Base-by-base conservation (phyloP, 2,329 filamentous ascomycete species). In the Neopestalotiopsis sp. region DNA sequence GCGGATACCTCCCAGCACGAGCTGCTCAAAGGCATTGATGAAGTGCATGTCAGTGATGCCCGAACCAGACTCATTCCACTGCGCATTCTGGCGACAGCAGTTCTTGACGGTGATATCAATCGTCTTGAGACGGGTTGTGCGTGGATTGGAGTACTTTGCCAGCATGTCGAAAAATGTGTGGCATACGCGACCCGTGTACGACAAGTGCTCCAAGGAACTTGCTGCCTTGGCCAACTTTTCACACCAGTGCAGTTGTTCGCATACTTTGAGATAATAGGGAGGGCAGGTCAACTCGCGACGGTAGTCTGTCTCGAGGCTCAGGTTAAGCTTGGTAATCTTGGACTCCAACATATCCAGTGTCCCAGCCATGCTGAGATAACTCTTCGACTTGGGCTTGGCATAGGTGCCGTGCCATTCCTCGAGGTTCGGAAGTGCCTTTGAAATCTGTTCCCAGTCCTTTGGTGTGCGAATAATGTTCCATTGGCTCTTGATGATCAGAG, bases 31-130 rank as follows among this genome's bases (percentile, higher is more conserved):
- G 0, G 90, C 88, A 30, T 86, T 83, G 72, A 94, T 93, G 72
- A 94, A 94, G 38, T 88, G 84, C 82, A 91, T 87, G 73, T 93
- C 91, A 24, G 90, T 90, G 69, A 94, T 92, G 0, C 91, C 91
- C 2, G 90, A 91, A 2, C 90, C 90, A 0, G 87, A 86, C 72
- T 92, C 90, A 71, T 89, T 86, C 82, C 84, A 90, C 71, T 81
- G 81, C 61, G 81, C 78, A 69, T 84, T 77, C 58, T 84, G 81
- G 3, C 91, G 87, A 74, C 92, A 94, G 77, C 91, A 92, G 70
- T 93, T 93, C 80, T 93, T 93, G 67, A 94, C 90, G 0, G 91
- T 90, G 59, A 94, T 79, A 73, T 94, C 91, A 28, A 94, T 84
- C 1, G 89, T 90, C 78, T 89, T 89, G 59, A 94, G 85, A 17